These are phyloP conservation scores for Rhizoclosmatium sp. DNA, from an alignment of 192 early-diverging fungal species.

Conservation along the genomic window DNA sequence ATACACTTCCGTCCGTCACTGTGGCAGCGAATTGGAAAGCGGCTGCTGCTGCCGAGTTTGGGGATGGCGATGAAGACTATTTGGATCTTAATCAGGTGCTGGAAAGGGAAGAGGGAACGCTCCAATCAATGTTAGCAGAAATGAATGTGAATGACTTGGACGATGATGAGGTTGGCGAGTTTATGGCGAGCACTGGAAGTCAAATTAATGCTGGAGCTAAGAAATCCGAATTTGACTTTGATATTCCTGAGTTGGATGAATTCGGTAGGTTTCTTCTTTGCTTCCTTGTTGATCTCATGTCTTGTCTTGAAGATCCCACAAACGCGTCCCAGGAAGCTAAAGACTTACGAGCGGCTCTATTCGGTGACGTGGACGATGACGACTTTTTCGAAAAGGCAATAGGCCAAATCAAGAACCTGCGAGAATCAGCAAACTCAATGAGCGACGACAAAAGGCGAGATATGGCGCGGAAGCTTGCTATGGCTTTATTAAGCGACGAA, in stretches of 20 bases:
- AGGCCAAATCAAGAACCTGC: constrained; percentile 28
- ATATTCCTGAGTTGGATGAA: constrained; percentile 26
- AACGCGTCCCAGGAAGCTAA: constrained; percentile 22
- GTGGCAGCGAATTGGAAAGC: neutral
- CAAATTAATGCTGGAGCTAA: neutral
- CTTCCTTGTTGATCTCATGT: neutral
- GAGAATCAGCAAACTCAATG: neutral
- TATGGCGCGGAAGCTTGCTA: constrained; percentile 27
- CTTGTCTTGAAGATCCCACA: neutral
- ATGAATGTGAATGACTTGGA: neutral
- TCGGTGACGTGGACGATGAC: constrained; percentile 30
- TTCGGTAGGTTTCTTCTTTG: neutral
- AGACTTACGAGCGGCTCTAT: constrained; percentile 12
- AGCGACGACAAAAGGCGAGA: constrained; percentile 17
- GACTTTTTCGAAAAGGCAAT: constrained; percentile 35
- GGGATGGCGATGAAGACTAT: constrained; percentile 19
- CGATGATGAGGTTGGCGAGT: constrained; percentile 11
- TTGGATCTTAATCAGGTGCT: constrained; percentile 3
- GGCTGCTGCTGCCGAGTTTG: constrained; percentile 26
- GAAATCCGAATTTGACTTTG: neutral
- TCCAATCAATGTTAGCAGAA: neutral
- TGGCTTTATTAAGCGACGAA: constrained; percentile 30
- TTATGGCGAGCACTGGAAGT: neutral
- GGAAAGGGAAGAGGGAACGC: neutral
- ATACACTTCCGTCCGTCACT: neutral